Base-by-base conservation (phyloP, 768 basidiomycete species). In the Amanita muscaria region DNA sequence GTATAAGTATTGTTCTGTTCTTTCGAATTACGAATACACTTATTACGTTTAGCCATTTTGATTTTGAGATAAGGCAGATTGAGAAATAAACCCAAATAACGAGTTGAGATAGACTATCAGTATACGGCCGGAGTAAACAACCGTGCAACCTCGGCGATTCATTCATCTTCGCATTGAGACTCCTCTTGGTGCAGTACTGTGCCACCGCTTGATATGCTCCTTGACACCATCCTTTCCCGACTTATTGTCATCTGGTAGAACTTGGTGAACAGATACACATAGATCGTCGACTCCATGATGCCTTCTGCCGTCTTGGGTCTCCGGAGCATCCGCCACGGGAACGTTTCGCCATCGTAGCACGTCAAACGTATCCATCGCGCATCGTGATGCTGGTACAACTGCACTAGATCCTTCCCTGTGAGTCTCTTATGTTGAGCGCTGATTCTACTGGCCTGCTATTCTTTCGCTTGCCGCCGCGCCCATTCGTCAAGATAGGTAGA, bases 321-420 rank as follows among this genome's bases (percentile, higher is more conserved):
- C 56, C 70, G 76, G 58, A 79, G 64, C 66, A 79, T 68, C 1
- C 86, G 84, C 85, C 85, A 88, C 7, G 85, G 84, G 54, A 88
- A 79, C 53, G 73, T 69, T 23, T 69, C 66, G n/a, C 84, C 83
- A 87, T 27, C 64, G 68, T 47, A 85, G 62, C 44, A 67, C 65
- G 32, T 61, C 57, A 40, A 67, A 54, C 5, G 61, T 51, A 23
- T 65, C 83, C 84, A 85, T 40, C 74, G 73, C 31, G 66, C 65
- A 27, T 83, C 82, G 54, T 87, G 83, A 31, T 61, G 64, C 35
- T 77, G 77, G 53, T 78, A 79, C 4, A 80, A 51, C 49, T 68
- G 68, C 23, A 68, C 53, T 30, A 80, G 61, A 4, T 83, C 78
- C 42, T 83, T 78, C 49, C 72, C 76, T 7, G 32, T 32, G 14